These are phyloP conservation scores for Ballota nigra DNA, from an alignment of 257 asterid genomes.

Conservation along the genomic window DNA sequence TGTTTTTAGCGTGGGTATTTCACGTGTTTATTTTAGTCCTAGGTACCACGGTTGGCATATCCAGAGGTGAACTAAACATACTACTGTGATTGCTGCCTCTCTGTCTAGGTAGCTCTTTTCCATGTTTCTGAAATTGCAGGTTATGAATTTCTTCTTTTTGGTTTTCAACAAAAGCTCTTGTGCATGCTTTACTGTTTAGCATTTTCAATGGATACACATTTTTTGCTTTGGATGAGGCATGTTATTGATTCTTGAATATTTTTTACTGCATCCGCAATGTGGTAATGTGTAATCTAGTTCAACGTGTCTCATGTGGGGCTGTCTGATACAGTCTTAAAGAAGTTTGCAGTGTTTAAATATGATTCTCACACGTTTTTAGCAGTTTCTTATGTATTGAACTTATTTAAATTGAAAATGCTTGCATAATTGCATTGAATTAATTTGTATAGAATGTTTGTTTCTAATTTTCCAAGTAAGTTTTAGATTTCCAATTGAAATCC, in stretches of 20 bases:
- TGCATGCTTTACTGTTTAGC: not conserved
- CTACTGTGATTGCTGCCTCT: not conserved
- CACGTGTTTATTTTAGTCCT: not conserved
- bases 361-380: no score
- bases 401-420: no score
- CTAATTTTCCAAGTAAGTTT: no score
- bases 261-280: not conserved
- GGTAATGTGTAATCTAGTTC: no score
- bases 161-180: not conserved
- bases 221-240: not conserved
- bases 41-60: constrained; percentile 5
- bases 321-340: no score
- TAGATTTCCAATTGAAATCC: no score
- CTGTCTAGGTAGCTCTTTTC: not conserved
- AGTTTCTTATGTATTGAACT: no score
- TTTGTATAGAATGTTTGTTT: no score
- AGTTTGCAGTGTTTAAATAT: no score
- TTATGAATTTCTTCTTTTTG: not conserved
- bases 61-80: constrained; percentile 7
- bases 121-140: not conserved
- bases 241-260: not conserved
- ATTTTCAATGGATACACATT: not conserved
- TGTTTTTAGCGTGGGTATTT: not conserved
- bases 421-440: no score
- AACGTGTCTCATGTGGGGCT: no score